Conservation (phyloP, 192 early-diverging fungal species). For the Podila epicladia region DNA sequence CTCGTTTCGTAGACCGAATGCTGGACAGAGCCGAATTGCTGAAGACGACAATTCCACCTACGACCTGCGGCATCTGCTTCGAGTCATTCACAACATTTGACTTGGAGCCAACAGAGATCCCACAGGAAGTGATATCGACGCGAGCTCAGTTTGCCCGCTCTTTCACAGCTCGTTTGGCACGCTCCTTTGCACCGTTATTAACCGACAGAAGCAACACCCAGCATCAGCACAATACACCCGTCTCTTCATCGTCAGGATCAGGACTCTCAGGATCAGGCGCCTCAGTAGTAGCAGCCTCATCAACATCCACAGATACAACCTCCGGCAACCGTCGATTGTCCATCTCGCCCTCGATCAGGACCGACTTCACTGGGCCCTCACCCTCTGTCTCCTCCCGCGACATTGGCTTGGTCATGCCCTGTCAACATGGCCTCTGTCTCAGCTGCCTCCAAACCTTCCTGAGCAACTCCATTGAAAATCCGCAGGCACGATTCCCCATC, state of each 20-base stretch:
- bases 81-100: constrained; percentile 39
- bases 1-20: constrained; percentile 18
- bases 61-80: constrained; percentile 50
- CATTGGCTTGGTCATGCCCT: constrained; percentile 37
- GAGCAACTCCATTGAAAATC: constrained; percentile 24
- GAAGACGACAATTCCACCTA: constrained; percentile 37
- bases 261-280: background rate
- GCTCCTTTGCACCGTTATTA: constrained; percentile 18
- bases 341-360: background rate
- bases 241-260: background rate
- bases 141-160: constrained; percentile 26
- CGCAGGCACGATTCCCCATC: constrained; percentile 30
- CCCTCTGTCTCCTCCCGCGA: constrained; percentile 42
- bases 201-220: background rate
- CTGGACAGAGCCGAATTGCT: constrained; percentile 43
- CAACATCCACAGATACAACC: background rate
- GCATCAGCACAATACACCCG: background rate
- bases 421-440: constrained; percentile 45
- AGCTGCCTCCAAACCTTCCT: constrained; percentile 40
- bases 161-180: constrained; percentile 30
- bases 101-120: constrained; percentile 11
- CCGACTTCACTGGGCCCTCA: constrained; percentile 4
- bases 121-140: constrained; percentile 7
- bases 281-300: background rate
- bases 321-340: background rate